Percentiles rank a stretch among this genome's conserved stretches.
Conservation (phyloP, 176 grass and related monocot genomes). For the bread wheat (Triticum aestivum) region IWGSC_CS_RefSeq_v2.1 NC_057814.1:77069089-77069588, state of each 20-base stretch:
- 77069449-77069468: too few species aligned
- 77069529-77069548: too few species aligned
- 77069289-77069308: slow-evolving; percentile 7
- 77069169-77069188: slow-evolving; percentile 70
- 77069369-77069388: background rate
- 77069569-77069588: too few species aligned
- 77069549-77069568: too few species aligned
- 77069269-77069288: slow-evolving; percentile 53
- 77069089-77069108: slow-evolving; percentile 74
- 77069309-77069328: background rate
- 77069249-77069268: slow-evolving; percentile 76
- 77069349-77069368: background rate
- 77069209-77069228: slow-evolving; percentile 96
- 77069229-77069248: slow-evolving; percentile 68
- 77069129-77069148: slow-evolving; percentile 87
- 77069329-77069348: background rate
- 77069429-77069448: too few species aligned
- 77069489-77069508: too few species aligned
- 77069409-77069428: too few species aligned
- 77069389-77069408: too few species aligned
- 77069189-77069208: slow-evolving; percentile 88
- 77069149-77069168: slow-evolving; percentile 86
- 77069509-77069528: too few species aligned
- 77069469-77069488: too few species aligned
- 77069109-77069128: slow-evolving; percentile 87